Evolutionary conservation across 1,284 basidiomycete genomes (phyloP).

Genomic region (Heterobasidion occidentale): DNA sequence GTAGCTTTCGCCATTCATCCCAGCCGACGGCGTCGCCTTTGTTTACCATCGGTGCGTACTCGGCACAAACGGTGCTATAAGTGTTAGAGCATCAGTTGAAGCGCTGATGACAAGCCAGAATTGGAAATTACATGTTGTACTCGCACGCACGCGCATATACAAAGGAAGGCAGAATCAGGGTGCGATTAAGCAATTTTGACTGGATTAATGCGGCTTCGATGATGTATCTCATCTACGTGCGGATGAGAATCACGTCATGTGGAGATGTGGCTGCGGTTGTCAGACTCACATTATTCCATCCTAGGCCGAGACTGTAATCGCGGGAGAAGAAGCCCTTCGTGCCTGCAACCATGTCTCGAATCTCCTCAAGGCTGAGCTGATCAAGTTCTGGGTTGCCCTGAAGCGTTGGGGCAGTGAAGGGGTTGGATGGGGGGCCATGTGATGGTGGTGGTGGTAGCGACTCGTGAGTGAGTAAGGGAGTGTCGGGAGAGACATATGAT

Average conservation of each 20-base stretch:
- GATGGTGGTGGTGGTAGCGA: background rate
- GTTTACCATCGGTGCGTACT: constrained; percentile 14
- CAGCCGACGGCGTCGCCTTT: constrained; percentile 19
- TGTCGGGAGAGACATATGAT: background rate
- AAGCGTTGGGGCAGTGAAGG: background rate
- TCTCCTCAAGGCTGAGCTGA: constrained; percentile 11
- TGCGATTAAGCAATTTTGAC: constrained; percentile 27
- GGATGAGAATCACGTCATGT: background rate
- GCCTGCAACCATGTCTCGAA: constrained; percentile 20
- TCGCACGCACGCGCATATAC: constrained; percentile 33
- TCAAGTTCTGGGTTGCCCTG: constrained; percentile 1
- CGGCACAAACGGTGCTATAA: constrained; percentile 11
- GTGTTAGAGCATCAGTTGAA: background rate
- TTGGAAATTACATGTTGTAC: constrained; percentile 10
- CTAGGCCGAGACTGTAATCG: constrained; percentile 29
- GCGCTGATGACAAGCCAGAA: background rate
- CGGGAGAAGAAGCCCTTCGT: constrained; percentile 28
- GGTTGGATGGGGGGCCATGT: background rate
- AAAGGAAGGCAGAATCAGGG: constrained; percentile 28
- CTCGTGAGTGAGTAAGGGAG: background rate
- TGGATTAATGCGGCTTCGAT: constrained; percentile 29
- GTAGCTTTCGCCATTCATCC: constrained; percentile 32
- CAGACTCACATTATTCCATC: constrained; percentile 27
- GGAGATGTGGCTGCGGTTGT: background rate
- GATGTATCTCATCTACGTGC: constrained; percentile 27